Conservation (phyloP, 1,284 basidiomycete species). For the Rhodotorula sp. region DNA sequence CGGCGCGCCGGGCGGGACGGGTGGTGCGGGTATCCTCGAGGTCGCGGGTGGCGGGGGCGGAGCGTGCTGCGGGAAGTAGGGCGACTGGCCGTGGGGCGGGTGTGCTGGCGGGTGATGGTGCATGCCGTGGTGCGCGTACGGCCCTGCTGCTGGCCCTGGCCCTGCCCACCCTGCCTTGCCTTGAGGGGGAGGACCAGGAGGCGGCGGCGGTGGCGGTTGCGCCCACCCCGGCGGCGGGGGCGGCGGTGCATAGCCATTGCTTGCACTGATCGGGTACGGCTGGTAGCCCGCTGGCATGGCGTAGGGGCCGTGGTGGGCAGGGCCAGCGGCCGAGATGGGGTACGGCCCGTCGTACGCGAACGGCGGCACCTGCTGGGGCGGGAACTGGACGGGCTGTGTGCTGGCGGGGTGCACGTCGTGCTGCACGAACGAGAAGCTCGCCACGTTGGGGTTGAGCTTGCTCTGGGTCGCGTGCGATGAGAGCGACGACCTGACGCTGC, state of each 20-base stretch:
- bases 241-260: not conserved
- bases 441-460: conserved; percentile 3
- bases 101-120: not conserved
- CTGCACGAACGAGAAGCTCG: conserved; percentile 4
- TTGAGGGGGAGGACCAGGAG: not conserved
- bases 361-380: not conserved
- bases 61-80: not conserved
- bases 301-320: not conserved
- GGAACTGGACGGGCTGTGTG: not conserved
- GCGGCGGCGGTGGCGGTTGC: not conserved
- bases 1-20: not conserved
- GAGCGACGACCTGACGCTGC: not conserved
- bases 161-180: too few relatives aligned
- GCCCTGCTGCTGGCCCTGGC: not conserved
- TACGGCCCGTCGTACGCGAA: not conserved
- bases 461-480: not conserved
- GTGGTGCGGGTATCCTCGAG: not conserved
- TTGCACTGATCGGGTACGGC: conserved; percentile 9
- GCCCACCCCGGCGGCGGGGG: not conserved
- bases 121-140: not conserved
- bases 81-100: not conserved
- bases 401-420: too few relatives aligned
- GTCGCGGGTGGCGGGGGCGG: not conserved
- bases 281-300: not conserved
- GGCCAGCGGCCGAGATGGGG: not conserved